phyloP scores from a whole-genome alignment of 108 stramenopile species.

The Skeletonema marinoi region DNA sequence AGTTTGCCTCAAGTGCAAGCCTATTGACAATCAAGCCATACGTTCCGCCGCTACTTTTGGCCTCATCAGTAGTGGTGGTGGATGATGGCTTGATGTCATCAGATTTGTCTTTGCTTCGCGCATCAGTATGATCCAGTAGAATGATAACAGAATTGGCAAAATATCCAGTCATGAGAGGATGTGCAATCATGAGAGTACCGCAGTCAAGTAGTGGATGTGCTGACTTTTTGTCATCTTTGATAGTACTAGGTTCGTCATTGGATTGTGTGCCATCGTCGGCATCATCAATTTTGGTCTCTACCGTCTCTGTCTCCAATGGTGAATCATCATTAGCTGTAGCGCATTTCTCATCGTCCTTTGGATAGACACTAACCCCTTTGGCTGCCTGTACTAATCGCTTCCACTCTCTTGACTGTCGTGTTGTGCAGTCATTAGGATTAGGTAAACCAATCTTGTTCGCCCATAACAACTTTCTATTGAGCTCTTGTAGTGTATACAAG shows the following conservation, averaged over 20 bases:
- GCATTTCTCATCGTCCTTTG: conserved; percentile 31
- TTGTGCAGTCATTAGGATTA: not conserved
- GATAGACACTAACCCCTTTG: conserved; percentile 27
- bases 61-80: conserved; percentile 11
- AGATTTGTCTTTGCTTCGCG: not conserved
- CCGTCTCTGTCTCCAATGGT: not conserved
- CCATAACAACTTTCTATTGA: conserved; percentile 78
- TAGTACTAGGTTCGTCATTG: not conserved
- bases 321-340: conserved; percentile 22
- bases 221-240: not conserved
- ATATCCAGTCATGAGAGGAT: conserved; percentile 80
- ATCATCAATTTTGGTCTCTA: not conserved
- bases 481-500: conserved; percentile 65
- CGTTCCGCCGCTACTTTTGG: conserved; percentile 52
- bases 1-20: conserved; percentile 44
- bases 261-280: not conserved
- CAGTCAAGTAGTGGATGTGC: conserved; percentile 61
- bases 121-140: conserved; percentile 63
- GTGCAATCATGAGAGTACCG: conserved; percentile 78
- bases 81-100: not conserved
- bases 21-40: conserved; percentile 87
- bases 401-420: conserved; percentile 6
- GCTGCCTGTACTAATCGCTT: conserved; percentile 34
- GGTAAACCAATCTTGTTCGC: conserved; percentile 49
- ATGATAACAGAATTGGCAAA: conserved; percentile 79